A percentile compares a stretch with the other conserved stretches of the same genome.
These are phyloP conservation scores for Candida khao-thaluensis DNA, from an alignment of 805 yeast species.

Conservation along the genomic window DNA sequence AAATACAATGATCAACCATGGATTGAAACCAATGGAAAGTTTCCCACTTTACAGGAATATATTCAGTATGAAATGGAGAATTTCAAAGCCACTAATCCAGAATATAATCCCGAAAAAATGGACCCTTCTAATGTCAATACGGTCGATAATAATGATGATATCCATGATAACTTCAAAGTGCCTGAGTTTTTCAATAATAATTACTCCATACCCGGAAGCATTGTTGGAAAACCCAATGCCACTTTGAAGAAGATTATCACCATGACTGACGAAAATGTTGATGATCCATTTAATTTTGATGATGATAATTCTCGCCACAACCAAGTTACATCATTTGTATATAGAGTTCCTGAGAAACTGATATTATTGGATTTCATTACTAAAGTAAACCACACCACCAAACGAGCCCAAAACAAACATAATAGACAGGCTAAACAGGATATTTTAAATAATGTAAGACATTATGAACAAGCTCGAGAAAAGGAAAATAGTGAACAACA, in stretches of 20 bases:
- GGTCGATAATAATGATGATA: slow-evolving; percentile 17
- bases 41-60: slow-evolving; percentile 30
- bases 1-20: slow-evolving; percentile 36
- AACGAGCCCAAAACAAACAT: background rate
- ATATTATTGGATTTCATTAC: slow-evolving; percentile 67
- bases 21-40: slow-evolving; percentile 18
- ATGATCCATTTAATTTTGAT: slow-evolving; percentile 10
- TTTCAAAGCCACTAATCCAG: slow-evolving; percentile 18
- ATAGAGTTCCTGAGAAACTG: slow-evolving; percentile 66
- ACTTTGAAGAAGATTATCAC: slow-evolving; percentile 21
- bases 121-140: slow-evolving; percentile 11
- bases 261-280: slow-evolving; percentile 14
- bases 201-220: slow-evolving; percentile 19
- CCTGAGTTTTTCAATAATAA: slow-evolving; percentile 32
- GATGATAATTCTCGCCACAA: slow-evolving; percentile 11
- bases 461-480: slow-evolving; percentile 24
- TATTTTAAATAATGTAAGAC: slow-evolving; percentile 21
- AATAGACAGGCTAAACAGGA: slow-evolving; percentile 18
- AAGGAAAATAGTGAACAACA: slow-evolving; percentile 7
- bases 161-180: slow-evolving; percentile 23
- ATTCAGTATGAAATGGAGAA: slow-evolving; percentile 26
- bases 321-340: slow-evolving; percentile 45
- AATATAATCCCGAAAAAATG: slow-evolving; percentile 11
- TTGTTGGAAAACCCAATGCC: slow-evolving; percentile 20
- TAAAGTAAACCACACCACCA: slow-evolving; percentile 40